These are phyloP conservation scores for Heterobasidion irregulare DNA, from an alignment of 1,284 basidiomycete genomes.

Conservation along the genomic window DNA sequence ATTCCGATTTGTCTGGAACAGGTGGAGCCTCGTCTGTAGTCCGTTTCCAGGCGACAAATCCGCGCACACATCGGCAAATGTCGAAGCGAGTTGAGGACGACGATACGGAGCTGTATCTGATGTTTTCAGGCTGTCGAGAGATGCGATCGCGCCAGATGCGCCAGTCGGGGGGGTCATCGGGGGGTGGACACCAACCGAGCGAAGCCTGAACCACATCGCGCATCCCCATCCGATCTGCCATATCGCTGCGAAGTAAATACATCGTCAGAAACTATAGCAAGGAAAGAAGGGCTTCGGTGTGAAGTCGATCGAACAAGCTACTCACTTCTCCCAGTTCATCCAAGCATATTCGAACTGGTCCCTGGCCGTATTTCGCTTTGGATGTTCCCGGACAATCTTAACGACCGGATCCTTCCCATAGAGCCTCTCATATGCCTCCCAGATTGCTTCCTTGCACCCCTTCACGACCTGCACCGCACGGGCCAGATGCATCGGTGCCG, in stretches of 20 bases:
- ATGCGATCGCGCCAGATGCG: constrained; percentile 37
- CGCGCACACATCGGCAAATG: constrained; percentile 20
- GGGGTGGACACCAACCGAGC: constrained; percentile 44
- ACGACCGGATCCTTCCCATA: constrained; percentile 29
- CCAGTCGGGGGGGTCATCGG: constrained; percentile 40
- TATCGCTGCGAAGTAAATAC: constrained; percentile 40
- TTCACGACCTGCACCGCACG: constrained; percentile 43
- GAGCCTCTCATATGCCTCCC: constrained; percentile 48
- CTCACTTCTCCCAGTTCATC: constrained; percentile 59
- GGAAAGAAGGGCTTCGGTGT: not conserved
- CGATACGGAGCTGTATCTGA: constrained; percentile 3
- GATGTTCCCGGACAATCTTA: constrained; percentile 11
- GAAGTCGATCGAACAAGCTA: not conserved
- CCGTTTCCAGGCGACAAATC: constrained; percentile 31
- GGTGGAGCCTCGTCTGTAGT: not conserved
- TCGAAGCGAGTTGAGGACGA: not conserved
- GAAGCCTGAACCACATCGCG: constrained; percentile 37
- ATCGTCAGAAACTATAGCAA: not conserved
- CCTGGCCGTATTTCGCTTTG: constrained; percentile 20
- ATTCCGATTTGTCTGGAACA: not conserved
- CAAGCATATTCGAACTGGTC: constrained; percentile 61
- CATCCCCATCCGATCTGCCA: constrained; percentile 63
- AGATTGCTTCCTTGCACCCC: constrained; percentile 64
- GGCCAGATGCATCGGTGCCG: constrained; percentile 53
- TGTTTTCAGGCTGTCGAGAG: constrained; percentile 5